phyloP scores from a whole-genome alignment of 257 asterid species.

The Fraxinus quadrangulata region DNA sequence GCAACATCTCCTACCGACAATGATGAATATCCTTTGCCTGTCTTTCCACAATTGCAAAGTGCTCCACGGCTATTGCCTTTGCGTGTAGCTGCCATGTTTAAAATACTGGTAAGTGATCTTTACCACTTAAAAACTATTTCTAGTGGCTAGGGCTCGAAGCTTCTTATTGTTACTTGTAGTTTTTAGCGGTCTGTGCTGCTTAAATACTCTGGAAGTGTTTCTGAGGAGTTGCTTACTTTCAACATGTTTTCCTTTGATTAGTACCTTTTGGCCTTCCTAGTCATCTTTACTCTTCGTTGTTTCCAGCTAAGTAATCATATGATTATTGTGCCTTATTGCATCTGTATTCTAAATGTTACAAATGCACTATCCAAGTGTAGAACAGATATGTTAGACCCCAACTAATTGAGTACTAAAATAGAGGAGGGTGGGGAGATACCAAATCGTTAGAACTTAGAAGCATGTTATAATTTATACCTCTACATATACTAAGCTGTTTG shows the following conservation, averaged over 20 bases:
- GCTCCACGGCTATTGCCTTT: conserved; percentile 70
- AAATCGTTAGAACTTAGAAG: background rate
- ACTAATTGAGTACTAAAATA: conserved; percentile 1
- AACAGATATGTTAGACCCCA: conserved; percentile 9
- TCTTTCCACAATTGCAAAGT: conserved; percentile 76
- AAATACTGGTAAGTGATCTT: conserved; percentile 69
- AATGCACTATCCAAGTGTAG: background rate
- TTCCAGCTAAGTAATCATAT: conserved; percentile 12
- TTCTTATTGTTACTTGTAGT: conserved; percentile 11
- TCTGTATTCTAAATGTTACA: conserved; percentile 9
- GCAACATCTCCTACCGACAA: conserved; percentile 56
- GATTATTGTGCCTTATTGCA: background rate
- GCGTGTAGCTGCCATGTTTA: conserved; percentile 90
- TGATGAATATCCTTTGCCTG: conserved; percentile 46
- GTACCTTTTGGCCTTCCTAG: conserved; percentile 4
- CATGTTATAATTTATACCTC: background rate
- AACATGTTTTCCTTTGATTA: conserved; percentile 12
- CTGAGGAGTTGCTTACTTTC: conserved; percentile 17
- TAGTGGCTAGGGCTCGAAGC: conserved; percentile 14
- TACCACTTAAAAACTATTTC: conserved; percentile 24
- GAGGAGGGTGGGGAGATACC: background rate
- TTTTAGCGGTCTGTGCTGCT: conserved; percentile 17
- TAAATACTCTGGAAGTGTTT: conserved; percentile 16
- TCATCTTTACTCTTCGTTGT: conserved; percentile 9
- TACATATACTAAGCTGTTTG: background rate